phyloP scores from a whole-genome alignment of 805 yeast species.

The Saccharomycopsis sp. region DNA sequence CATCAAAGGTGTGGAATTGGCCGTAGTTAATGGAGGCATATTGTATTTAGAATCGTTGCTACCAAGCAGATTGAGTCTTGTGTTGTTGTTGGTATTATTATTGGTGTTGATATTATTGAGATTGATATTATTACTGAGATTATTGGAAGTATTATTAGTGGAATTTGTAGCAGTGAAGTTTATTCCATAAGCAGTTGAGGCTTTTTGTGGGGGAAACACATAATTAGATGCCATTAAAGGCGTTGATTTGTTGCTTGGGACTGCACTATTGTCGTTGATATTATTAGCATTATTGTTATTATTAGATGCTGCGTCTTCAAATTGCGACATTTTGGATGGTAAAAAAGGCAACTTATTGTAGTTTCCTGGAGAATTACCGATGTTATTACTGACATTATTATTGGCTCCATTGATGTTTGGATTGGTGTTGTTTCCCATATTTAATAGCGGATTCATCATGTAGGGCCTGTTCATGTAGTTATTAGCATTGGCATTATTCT shows the following conservation, averaged over 20 bases:
- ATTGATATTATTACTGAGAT: no score
- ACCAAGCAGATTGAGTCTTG: background rate
- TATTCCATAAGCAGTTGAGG: background rate
- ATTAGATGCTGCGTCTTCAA: slow-evolving; percentile 5
- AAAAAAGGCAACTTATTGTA: slow-evolving; percentile 13
- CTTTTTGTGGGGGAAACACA: slow-evolving; percentile 20
- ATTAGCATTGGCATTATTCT: slow-evolving; percentile 1
- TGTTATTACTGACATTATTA: background rate
- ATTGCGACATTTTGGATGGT: slow-evolving; percentile 10
- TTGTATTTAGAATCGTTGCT: background rate
- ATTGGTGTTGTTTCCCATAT: background rate
- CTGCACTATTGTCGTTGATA: background rate
- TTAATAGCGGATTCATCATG: background rate
- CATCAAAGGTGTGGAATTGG: background rate
- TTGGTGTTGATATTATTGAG: background rate
- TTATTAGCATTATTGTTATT: background rate
- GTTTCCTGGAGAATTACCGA: slow-evolving; percentile 4
- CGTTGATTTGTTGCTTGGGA: background rate
- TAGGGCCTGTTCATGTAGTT: background rate
- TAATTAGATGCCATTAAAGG: slow-evolving; percentile 10
- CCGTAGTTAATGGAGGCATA: background rate
- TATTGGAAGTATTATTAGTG: background rate
- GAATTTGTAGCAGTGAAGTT: background rate
- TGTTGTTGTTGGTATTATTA: background rate
- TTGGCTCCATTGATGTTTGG: slow-evolving; percentile 1